Base-by-base conservation (phyloP, 2,329 filamentous ascomycete species). In the Fusarium nodosum region DNA sequence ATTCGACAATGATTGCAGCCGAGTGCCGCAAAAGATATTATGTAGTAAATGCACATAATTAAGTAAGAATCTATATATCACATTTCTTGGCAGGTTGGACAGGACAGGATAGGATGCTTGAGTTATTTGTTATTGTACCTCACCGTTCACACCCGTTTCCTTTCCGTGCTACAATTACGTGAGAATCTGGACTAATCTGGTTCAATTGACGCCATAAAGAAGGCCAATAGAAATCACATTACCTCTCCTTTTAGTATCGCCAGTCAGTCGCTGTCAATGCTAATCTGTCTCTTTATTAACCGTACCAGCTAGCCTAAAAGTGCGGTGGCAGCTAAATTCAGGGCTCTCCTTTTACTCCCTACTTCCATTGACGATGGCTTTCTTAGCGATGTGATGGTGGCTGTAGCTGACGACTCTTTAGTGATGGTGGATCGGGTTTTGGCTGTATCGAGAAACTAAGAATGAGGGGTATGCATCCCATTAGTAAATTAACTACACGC, bases 311-410 rank as follows among this genome's bases (percentile, higher is more conserved):
- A 66, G 58, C 60, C 59, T 71, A 66, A 70, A 61, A 72, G 71
- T 74, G 57, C 68, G 72, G 72, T 74, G 70, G 63, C 68, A 74
- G 66, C 61, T 74, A 65, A 62, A 73, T 72, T 62, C 50, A 45
- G 59, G 52, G 38, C 60, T 59, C 63, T 61, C 47, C 48, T 48
- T 56, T 51, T 61, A 30, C 28, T 11, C 3, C 44, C 59, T 57
- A 46, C 55, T 64, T 59, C 56, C 34, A 52, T 57, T 39, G 36
- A 39, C 36, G 34, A 52, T 41, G 48, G 48, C 33, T 26, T 52
- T 39, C n/a, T 38, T 52, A 41, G 34, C 22, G 48, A 52, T 41
- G 34, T 52, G 41, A 20, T 60, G 64, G 62, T 69, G 63, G 63
- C 59, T 51, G 53, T 55, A 67, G 53, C 56, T 68, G 47, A 56